A percentile compares a stretch with the other conserved stretches of the same genome.
Evolutionary conservation across 2,329 filamentous ascomycete species (phyloP).

Genomic region (Alternaria triticimaculans): DNA sequence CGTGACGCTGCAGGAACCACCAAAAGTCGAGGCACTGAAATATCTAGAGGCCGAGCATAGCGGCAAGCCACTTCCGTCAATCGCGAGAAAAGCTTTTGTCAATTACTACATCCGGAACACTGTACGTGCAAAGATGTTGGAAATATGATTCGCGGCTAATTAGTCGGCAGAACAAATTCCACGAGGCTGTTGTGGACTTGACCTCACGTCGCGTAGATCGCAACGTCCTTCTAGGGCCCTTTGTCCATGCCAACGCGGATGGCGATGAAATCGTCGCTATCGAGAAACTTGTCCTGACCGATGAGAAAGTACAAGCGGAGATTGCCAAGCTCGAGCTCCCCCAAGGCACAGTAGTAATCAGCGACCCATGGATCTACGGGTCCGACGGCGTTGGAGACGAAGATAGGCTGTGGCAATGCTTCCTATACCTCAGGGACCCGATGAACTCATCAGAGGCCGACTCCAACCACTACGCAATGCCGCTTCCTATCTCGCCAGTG

Average conservation of each 20-base stretch:
- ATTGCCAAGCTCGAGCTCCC: constrained; percentile 66
- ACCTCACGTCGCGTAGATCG: constrained; percentile 59
- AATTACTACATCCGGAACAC: constrained; percentile 68
- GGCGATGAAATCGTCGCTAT: constrained; percentile 66
- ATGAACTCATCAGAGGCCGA: constrained; percentile 66
- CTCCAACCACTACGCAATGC: constrained; percentile 72
- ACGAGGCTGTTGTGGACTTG: constrained; percentile 66
- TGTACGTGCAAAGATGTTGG: constrained; percentile 47
- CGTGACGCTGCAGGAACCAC: constrained; percentile 70
- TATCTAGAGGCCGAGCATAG: constrained; percentile 69
- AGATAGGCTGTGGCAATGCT: constrained; percentile 65
- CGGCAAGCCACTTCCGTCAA: constrained; percentile 58
- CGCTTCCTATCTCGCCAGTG: constrained; percentile 71
- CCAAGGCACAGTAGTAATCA: constrained; percentile 62
- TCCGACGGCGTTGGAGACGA: constrained; percentile 58
- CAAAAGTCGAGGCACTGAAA: constrained; percentile 64
- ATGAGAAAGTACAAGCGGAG: constrained; percentile 64
- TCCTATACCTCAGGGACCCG: constrained; percentile 70
- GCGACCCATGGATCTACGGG: constrained; percentile 75
- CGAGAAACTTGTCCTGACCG: constrained; percentile 62
- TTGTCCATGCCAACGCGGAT: constrained; percentile 64
- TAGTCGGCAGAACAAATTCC: constrained; percentile 63
- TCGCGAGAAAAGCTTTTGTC: constrained; percentile 61
- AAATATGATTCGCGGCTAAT: constrained; percentile 1
- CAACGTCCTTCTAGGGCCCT: constrained; percentile 65